Evolutionary conservation across 2,329 filamentous ascomycete species (phyloP), one percentile per base, ranked within the genome.

Genomic region (Pyricularia sp.): DNA sequence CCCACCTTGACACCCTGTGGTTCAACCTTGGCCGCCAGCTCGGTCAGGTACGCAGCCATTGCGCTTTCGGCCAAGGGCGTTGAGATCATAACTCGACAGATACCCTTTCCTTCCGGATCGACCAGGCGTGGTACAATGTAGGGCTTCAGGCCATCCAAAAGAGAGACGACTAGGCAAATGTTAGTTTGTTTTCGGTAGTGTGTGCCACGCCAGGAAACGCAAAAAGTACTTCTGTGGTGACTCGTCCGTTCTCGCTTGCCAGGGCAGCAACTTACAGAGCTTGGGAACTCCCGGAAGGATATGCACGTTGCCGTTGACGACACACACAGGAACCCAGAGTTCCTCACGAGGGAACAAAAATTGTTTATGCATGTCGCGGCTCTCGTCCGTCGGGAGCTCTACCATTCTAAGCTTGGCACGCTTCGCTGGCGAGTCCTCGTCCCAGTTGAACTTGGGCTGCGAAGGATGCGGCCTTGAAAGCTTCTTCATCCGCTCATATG

Each of bases 241-340:
- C 42, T n/a, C 20, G 42, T 55, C 20, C 14, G 42, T 55, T 55
- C 42, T 61, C 58, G 23, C 58, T 61, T 28, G 58, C 2, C 58
- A 25, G 25, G 12, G 14, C 26, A 17, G 26, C 5, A 4, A 77
- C 85, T 76, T 76, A 85, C 87, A 99, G 1, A 98, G 82, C 68
- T 88, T 84, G 0, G 95, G 95, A 20, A 98, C 91, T 0, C 95
- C 95, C 0, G 95, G 95, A 2, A 98, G 83, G 70, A 98, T 95
- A 78, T 98, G 92, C 4, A 98, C 82, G 75, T 99, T 99, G 67
- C 92, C 92, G 75, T 97, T 97, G 20, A 97, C 92, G 4, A 96
- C 89, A 23, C 87, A 85, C 66, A 98, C 86, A 0, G 95, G 95
- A 58, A 98, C 94, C 95, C 95, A 98, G 26, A 97, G 82, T 68